Evolutionary conservation across 345 rosid species (phyloP).

Genomic region (Salix suchowensis): DNA sequence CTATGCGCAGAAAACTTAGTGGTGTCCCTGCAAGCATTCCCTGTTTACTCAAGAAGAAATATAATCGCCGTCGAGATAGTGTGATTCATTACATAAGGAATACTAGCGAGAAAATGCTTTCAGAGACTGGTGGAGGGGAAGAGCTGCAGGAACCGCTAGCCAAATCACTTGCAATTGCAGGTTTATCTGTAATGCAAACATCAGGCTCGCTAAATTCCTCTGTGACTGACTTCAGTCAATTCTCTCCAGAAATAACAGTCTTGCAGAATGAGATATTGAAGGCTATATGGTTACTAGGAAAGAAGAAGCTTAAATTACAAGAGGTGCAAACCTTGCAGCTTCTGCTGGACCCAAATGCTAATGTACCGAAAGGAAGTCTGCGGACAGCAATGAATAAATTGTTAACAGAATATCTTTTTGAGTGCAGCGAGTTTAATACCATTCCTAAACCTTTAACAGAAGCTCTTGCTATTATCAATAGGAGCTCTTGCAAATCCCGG

Average conservation of each 20-base stretch:
- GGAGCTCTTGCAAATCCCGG: constrained; percentile 26
- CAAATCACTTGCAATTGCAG: constrained; percentile 65
- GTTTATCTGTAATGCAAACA: constrained; percentile 47
- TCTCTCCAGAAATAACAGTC: constrained; percentile 44
- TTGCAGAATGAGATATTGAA: constrained; percentile 70
- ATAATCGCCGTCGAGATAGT: constrained; percentile 30
- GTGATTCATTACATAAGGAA: constrained; percentile 43
- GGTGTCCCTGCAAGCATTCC: constrained; percentile 37
- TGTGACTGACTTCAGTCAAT: constrained; percentile 34
- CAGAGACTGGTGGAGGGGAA: constrained; percentile 38
- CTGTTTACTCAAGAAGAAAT: constrained; percentile 22
- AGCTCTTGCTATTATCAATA: constrained; percentile 59
- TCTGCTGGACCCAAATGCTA: constrained; percentile 49
- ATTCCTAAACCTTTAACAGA: constrained; percentile 57
- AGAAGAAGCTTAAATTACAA: constrained; percentile 41
- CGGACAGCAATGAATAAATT: constrained; percentile 51
- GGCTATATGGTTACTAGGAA: constrained; percentile 53
- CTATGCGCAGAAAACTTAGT: constrained; percentile 72
- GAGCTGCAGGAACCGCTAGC: constrained; percentile 56
- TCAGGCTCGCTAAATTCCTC: constrained; percentile 30
- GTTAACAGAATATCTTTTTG: constrained; percentile 65
- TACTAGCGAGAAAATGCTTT: constrained; percentile 51
- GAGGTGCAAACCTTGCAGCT: constrained; percentile 53
- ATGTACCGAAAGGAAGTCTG: constrained; percentile 38
- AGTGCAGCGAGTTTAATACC: constrained; percentile 56